These are phyloP conservation scores for Daedaleopsis sinensis DNA, from an alignment of 768 basidiomycete genomes.

Conservation along the genomic window DNA sequence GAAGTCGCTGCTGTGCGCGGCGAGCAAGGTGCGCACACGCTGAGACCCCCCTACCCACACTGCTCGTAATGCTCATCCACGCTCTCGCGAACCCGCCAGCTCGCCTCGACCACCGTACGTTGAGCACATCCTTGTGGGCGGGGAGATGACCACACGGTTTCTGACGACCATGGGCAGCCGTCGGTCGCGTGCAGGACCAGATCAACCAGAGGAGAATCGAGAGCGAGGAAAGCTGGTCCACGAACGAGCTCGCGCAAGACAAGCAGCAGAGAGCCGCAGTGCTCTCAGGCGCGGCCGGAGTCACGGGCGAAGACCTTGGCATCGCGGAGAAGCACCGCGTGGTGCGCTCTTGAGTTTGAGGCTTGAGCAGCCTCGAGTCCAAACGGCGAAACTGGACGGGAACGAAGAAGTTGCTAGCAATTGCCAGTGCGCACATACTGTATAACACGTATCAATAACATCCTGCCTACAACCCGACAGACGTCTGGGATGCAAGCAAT, in stretches of 20 bases:
- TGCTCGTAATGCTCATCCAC: background rate
- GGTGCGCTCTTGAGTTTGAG: background rate
- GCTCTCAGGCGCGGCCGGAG: constrained; percentile 14
- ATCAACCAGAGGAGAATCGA: constrained; percentile 7
- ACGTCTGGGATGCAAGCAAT: background rate
- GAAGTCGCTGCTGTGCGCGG: constrained; percentile 6
- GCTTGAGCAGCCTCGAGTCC: no score
- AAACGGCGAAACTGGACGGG: no score
- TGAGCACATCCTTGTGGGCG: background rate
- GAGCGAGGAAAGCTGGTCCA: background rate
- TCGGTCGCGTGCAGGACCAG: constrained; percentile 1
- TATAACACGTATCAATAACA: constrained; percentile 3
- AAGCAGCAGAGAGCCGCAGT: constrained; percentile 16
- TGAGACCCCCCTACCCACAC: background rate
- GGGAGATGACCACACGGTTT: no score
- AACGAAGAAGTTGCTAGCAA: background rate
- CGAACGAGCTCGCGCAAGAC: background rate
- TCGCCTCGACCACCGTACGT: constrained; percentile 7
- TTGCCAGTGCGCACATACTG: background rate
- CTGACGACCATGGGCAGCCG: background rate
- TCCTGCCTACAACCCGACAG: background rate
- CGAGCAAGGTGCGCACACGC: background rate
- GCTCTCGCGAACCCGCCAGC: background rate
- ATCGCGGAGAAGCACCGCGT: constrained; percentile 12
- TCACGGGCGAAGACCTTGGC: constrained; percentile 15